Evolutionary conservation across 352 stramenopile genomes (phyloP).

Genomic region (Pythium pyrilobum): DNA sequence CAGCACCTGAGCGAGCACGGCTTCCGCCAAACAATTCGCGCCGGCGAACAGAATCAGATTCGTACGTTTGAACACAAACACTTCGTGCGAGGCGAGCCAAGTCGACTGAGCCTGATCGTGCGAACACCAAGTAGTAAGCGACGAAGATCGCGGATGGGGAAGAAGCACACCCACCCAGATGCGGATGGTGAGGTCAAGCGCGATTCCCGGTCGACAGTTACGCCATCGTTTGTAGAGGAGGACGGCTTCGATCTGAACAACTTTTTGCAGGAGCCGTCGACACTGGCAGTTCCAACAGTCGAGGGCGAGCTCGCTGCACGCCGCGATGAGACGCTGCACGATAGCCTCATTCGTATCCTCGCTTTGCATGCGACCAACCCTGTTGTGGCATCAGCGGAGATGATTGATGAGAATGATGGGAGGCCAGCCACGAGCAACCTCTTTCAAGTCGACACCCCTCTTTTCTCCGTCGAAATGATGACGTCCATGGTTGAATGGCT

Average conservation of each 20-base stretch:
- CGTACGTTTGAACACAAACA: conserved; percentile 45
- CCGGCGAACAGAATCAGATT: conserved; percentile 29
- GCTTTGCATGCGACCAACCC: conserved; percentile 14
- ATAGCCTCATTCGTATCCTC: conserved; percentile 8
- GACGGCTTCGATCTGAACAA: conserved; percentile 5
- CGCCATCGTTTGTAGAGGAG: neutral
- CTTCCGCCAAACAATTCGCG: conserved; percentile 26
- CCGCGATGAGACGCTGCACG: neutral
- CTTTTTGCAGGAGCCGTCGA: neutral
- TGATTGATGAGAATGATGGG: conserved; percentile 2
- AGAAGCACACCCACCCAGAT: neutral
- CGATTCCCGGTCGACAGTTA: neutral
- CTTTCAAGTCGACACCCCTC: neutral
- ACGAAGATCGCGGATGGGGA: conserved; percentile 12
- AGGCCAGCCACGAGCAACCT: neutral
- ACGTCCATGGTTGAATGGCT: conserved; percentile 21
- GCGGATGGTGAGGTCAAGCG: neutral
- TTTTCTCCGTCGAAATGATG: conserved; percentile 19
- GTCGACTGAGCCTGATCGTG: conserved; percentile 48
- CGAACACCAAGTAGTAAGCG: conserved; percentile 27
- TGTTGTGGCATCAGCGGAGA: neutral
- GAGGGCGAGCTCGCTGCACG: too few relatives aligned
- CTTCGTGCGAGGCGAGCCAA: conserved; percentile 46
- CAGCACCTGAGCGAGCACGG: conserved; percentile 70
- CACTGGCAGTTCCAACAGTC: neutral